Conservation (phyloP, 768 basidiomycete species). For the Roridomyces roridus region DNA sequence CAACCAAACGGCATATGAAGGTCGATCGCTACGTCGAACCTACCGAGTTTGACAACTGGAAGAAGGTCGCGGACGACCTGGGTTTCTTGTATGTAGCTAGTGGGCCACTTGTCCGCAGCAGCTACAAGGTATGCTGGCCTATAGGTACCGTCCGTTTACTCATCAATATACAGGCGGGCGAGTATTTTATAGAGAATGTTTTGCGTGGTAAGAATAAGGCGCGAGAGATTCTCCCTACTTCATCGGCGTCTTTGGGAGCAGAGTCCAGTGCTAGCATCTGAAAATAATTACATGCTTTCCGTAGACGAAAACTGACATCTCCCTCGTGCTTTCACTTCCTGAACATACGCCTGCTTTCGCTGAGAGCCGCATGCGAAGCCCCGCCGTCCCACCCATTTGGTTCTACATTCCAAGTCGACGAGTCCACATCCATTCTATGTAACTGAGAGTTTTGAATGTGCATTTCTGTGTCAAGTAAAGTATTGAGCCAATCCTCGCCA, state of each 20-base stretch:
- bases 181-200: slow-evolving; percentile 94
- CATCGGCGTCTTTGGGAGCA: not conserved
- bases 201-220: slow-evolving; percentile 63
- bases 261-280: not conserved
- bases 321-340: no score
- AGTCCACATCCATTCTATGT: no score
- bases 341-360: no score
- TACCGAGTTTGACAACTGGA: slow-evolving; percentile 92
- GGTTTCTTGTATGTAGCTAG: slow-evolving; percentile 98
- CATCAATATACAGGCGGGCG: slow-evolving; percentile 93
- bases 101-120: slow-evolving; percentile 94
- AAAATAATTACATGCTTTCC: no score
- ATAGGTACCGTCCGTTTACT: no score
- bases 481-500: no score
- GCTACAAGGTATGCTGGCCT: slow-evolving; percentile 78
- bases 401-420: no score
- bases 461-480: no score
- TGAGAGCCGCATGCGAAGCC: no score
- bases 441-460: no score
- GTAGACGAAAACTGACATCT: no score
- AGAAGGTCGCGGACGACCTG: slow-evolving; percentile 85
- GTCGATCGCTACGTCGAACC: slow-evolving; percentile 96
- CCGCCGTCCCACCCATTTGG: no score
- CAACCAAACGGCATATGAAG: slow-evolving; percentile 99
- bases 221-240: slow-evolving; percentile 33